Evolutionary conservation across 805 yeast genomes (phyloP), one percentile per base, ranked within the genome.

Genomic region (Zygotorulaspora danielsina): DNA sequence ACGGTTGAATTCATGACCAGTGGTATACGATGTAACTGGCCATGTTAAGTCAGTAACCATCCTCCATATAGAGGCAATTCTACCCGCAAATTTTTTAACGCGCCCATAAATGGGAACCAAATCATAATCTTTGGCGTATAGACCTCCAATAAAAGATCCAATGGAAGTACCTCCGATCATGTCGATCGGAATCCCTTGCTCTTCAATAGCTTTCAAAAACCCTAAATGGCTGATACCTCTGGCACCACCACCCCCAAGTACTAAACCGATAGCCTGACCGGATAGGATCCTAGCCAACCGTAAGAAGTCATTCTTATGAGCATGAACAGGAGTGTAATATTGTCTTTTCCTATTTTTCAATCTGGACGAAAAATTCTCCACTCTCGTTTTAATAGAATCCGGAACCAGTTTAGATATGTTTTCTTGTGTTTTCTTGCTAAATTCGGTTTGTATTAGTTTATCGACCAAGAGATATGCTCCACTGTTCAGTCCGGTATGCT

Each of bases 181-280:
- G 63, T 90, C 98, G 25, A 93, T 80, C 0, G 98, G 98, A 10
- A 90, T 84, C 0, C 97, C 97, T 39, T 79, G 78, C 47, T 85
- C 94, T 59, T 90, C 97, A 7, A 90, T 65, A 0, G 97, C 96
- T 36, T 79, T 77, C n/a, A 90, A 75, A 3, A 93, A 81, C 3
- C 98, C 98, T 28, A 90, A 71, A 59, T 90, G 98, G 10, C 96
- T 76, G 10, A 90, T 71, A 1, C 98, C 98, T 50, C 97, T 71
- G 0, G 97, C 96, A 30, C 98, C 98, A 28, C 98, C 98, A 10
- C 98, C 98, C 5, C 98, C 98, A 3, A 90, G 68, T 5, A 90
- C 97, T 13, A 93, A 67, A 0, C 97, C 98, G 28, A 93, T 84
- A 0, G 96, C 96, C 57, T 88, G 87, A 6, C 95, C 96, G 0